A percentile compares a stretch with the other conserved stretches of the same genome.
Evolutionary conservation across 768 basidiomycete genomes (phyloP).

Genomic region (Pulveroboletus sp.): DNA sequence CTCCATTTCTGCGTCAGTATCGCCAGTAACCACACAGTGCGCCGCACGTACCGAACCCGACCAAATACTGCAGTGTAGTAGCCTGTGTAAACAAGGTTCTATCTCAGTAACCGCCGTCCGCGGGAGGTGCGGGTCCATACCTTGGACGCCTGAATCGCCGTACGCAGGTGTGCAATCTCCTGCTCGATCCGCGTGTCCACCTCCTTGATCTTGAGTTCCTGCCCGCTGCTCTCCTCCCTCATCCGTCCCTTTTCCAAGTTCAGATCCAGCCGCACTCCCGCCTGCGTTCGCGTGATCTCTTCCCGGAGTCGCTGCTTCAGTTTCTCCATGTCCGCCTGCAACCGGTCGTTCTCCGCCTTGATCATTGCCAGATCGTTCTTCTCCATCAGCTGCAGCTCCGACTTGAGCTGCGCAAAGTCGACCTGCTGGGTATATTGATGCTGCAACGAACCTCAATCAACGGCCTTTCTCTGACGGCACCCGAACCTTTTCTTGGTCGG

Average conservation of each 20-base stretch:
- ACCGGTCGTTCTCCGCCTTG: constrained; percentile 94
- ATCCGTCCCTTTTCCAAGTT: constrained; percentile 97
- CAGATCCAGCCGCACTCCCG: constrained; percentile 88
- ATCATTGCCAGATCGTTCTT: constrained; percentile 95
- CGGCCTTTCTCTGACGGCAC: neutral
- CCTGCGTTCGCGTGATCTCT: constrained; percentile 88
- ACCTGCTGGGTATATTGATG: constrained; percentile 94
- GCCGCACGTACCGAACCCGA: constrained; percentile 69
- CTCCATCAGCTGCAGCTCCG: constrained; percentile 92
- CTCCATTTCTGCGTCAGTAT: constrained; percentile 35
- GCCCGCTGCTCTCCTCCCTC: constrained; percentile 85
- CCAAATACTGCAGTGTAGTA: constrained; percentile 81
- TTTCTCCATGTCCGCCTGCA: constrained; percentile 87
- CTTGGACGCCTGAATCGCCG: constrained; percentile 82
- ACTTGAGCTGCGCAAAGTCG: constrained; percentile 95
- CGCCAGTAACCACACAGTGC: neutral
- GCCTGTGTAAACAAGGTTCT: constrained; percentile 41
- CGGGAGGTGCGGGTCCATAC: constrained; percentile 31
- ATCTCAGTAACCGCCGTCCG: constrained; percentile 4
- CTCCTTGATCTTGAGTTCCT: constrained; percentile 96
- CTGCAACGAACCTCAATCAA: constrained; percentile 36
- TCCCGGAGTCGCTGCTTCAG: constrained; percentile 90
- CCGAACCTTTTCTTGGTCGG: constrained; percentile 91
- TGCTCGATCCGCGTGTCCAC: constrained; percentile 96
- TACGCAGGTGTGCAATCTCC: constrained; percentile 84